Base-by-base conservation (phyloP, 2,329 filamentous ascomycete genomes). In the Penicillium sp. region DNA sequence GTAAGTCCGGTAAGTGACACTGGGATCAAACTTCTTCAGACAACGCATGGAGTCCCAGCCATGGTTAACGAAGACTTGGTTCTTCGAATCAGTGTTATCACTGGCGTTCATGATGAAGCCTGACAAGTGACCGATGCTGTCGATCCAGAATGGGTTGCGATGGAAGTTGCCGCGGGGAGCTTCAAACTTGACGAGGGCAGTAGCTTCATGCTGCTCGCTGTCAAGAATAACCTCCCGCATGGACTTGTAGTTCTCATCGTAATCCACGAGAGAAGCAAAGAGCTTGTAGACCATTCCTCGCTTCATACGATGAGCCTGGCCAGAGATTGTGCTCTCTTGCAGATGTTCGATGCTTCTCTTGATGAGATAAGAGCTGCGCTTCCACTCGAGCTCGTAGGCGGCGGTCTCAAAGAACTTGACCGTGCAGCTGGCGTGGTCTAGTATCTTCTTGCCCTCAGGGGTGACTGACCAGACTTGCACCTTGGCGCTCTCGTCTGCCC, bases 231-330 rank as follows among this genome's bases (percentile, higher is more conserved):
- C 82, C 62, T 84, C 82, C 43, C 81, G 76, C 74, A 85, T 85
- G 47, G 80, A 81, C 50, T 81, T 78, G 70, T 82, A 85, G 63
- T 79, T 82, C 54, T 79, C 75, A 54, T 80, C 78, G 61, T 85
- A 85, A 47, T 79, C 80, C 36, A 85, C 83, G 31, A 85, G 74
- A 49, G 81, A 77, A 65, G 81, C 81, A 75, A 85, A 85, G 48
- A 88, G 81, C 75, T 92, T 92, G 81, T 94, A 94, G 13, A 88
- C 87, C 76, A 92, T 84, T 32, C 88, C 88, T 24, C 88, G 85
- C 47, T 88, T 83, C 58, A 92, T 83, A 74, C 89, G 88, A 69
- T 89, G 88, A 27, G 88, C 87, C 52, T 83, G 81, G 38, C 88
- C 88, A 32, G 78, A 80, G 63, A 83, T 76, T 52, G 88, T 86